Conservation (phyloP, 2,329 filamentous ascomycete species). For the Colletotrichum spaethianum region DNA sequence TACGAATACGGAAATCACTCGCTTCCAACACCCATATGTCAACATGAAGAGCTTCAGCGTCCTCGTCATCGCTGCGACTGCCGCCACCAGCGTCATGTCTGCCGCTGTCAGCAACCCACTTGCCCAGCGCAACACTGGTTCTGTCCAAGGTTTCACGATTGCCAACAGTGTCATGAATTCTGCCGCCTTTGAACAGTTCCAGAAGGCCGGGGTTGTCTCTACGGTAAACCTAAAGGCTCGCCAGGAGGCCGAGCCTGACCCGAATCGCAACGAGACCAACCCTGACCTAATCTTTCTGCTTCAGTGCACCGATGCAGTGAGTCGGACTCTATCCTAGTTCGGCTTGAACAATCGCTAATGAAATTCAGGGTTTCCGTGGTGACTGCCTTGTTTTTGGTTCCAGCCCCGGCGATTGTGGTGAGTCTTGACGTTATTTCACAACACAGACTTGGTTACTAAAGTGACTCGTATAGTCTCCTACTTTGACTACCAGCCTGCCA, state of each 20-base stretch:
- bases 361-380: constrained; percentile 31
- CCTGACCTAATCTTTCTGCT: constrained; percentile 28
- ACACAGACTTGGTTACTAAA: background rate
- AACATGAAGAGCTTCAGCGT: constrained; percentile 36
- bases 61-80: constrained; percentile 23
- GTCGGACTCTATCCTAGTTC: background rate
- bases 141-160: background rate
- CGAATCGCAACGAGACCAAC: constrained; percentile 30
- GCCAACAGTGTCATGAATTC: constrained; percentile 12
- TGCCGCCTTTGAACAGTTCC: constrained; percentile 21
- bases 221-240: background rate
- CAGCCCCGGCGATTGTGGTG: constrained; percentile 22
- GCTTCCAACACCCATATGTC: constrained; percentile 11
- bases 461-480: constrained; percentile 11
- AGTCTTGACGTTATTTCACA: background rate
- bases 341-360: background rate
- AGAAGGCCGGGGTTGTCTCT: background rate
- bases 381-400: constrained; percentile 32
- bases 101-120: constrained; percentile 11
- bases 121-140: background rate
- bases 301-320: constrained; percentile 21
- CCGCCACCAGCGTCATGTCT: constrained; percentile 29
- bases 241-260: constrained; percentile 28
- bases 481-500: constrained; percentile 21
- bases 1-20: background rate